Evolutionary conservation across 345 rosid genomes (phyloP), one percentile per base, ranked within the genome.

Genomic region (Boechera retrofracta): DNA sequence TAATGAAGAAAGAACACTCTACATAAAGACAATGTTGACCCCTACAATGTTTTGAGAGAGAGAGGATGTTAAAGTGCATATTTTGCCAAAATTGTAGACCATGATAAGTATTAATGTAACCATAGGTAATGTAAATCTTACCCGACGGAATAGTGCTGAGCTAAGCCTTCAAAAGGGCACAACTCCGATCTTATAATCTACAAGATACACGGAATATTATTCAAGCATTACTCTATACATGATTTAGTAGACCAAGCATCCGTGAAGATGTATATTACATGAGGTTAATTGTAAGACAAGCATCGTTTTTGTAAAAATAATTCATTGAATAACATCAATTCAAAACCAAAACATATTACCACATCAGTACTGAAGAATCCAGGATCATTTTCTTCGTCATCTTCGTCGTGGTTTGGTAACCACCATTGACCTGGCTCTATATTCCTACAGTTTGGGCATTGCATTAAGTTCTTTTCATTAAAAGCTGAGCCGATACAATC

Each of bases 371-470:
- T 26, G 33, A 35, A 10, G 11, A 10, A 15, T 26, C 35, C 42
- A 48, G 7, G 5, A 32, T 15, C 21, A 57, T 15, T 32, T 1
- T 31, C 39, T 56, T 67, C 32, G 1, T 33, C 45, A 8, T n/a
- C 56, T 29, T n/a, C 26, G 5, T 13, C 5, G 10, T 4, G 10
- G 53, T 48, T 7, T n/a, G 10, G 1, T 47, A 8, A n/a, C 33
- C 10, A 5, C 71, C 71, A 67, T 11, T 51, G 12, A 36, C 61
- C 72, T 24, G 72, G 72, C 52, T 67, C 72, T 12, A 53, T 26
- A 21, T 15, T 47, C 32, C 7, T 32, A 53, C 72, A 67, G 5
- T 67, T 24, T 12, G 72, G 71, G 35, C 72, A 67, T 8, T 67
- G 5, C 72, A 52, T 52, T 7, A 2, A 4, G 1, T 2, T 5